Percentiles rank a stretch among this genome's conserved stretches.
phyloP scores from a whole-genome alignment of 2,329 filamentous ascomycete genomes.

The Penicillium hesseltinei region DNA sequence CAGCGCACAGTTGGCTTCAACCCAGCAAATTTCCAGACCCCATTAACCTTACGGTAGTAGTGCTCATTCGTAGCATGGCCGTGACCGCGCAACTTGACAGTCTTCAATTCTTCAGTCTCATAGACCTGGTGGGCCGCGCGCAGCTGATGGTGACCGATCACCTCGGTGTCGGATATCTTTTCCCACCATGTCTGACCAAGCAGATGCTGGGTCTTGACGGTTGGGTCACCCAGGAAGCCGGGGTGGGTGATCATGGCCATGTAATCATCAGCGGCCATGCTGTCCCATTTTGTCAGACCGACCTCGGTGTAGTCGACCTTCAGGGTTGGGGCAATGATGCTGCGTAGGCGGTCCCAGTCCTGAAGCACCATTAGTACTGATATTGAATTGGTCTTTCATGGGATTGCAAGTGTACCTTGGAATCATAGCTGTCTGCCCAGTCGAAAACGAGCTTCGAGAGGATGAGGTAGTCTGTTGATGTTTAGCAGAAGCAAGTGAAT shows the following conservation, averaged over 20 bases:
- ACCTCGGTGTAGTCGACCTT: constrained; percentile 67
- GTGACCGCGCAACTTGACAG: constrained; percentile 59
- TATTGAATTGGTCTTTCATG: not conserved
- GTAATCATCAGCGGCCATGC: constrained; percentile 62
- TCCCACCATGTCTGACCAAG: constrained; percentile 60
- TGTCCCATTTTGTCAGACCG: constrained; percentile 59
- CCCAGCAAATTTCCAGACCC: constrained; percentile 62
- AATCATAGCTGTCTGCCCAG: constrained; percentile 48
- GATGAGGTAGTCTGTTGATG: constrained; percentile 33
- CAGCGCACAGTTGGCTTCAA: constrained; percentile 57
- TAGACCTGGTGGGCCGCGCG: constrained; percentile 63
- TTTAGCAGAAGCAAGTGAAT: constrained; percentile 9
- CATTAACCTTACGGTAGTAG: constrained; percentile 58
- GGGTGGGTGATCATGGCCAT: constrained; percentile 58
- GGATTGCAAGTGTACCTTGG: constrained; percentile 32
- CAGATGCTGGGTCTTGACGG: constrained; percentile 65
- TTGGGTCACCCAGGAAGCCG: constrained; percentile 59
- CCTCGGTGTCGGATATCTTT: constrained; percentile 57
- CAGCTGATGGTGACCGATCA: constrained; percentile 61
- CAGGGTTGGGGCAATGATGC: constrained; percentile 44
- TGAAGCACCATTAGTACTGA: constrained; percentile 10
- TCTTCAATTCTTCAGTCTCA: constrained; percentile 48
- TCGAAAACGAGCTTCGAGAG: constrained; percentile 40
- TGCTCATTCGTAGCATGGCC: constrained; percentile 58
- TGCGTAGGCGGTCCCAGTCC: constrained; percentile 43